Evolutionary conservation across 345 rosid genomes (phyloP), one percentile per base, ranked within the genome.

Genomic region (Limnanthes douglasii): DNA sequence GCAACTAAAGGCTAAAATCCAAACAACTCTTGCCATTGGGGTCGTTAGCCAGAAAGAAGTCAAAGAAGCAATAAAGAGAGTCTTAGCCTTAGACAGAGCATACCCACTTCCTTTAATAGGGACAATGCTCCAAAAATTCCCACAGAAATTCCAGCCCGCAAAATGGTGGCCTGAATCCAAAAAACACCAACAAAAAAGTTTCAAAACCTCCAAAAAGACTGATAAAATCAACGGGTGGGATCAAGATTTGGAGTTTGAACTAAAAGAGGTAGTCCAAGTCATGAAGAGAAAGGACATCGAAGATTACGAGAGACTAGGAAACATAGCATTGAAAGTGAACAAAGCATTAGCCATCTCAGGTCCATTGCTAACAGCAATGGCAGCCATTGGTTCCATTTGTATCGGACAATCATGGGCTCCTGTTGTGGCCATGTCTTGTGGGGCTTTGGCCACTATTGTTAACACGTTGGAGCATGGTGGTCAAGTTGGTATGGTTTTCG

Each of bases 121-220:
- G 20, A 14, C 41, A 23, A 56, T 65, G 67, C 60, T 60, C 2
- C 57, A 56, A 29, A 66, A 57, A 20, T 48, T 41, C 29, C 68
- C 64, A 0, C 3, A 42, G 17, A 35, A 35, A 20, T 42, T 60
- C 28, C 40, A 48, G 41, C 60, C 67, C 1, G 64, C 66, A 0
- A 41, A 23, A 6, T 53, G 66, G 69, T 56, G 72, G 72, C 66
- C 72, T 15, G n/a, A n/a, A n/a, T n/a, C n/a, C n/a, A n/a, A n/a
- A n/a, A 45, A 0, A 22, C 11, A 43, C 12, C 44, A 31, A 27
- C 9, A 9, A 3, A 20, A 17, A 31, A 2, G 18, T 1, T n/a
- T 11, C 11, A 30, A 30, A 5, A 11, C 14, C 2, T 10, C 11
- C 8, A 2, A 7, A 18, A 5, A 3, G 17, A 11, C 8, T 0